A percentile compares a stretch with the other conserved stretches of the same genome.
Conservation (phyloP, 192 early-diverging fungal species). For the Spizellomyces punctatus region DNA sequence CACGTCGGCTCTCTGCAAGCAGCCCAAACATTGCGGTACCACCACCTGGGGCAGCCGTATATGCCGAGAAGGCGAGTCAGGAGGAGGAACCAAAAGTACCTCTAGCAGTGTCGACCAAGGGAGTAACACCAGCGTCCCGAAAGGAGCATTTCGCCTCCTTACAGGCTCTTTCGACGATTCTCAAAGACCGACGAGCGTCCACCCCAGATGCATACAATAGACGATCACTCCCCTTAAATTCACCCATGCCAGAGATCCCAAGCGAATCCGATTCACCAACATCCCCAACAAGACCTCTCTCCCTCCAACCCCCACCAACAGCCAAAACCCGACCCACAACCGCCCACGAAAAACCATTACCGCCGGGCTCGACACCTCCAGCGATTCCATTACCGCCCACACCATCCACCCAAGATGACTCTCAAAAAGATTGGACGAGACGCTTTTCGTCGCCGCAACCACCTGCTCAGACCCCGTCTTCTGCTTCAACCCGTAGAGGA, state of each 20-base stretch:
- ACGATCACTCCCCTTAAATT: too few species aligned
- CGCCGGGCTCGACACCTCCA: constrained; percentile 7
- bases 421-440: constrained; percentile 13
- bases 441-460: constrained; percentile 10
- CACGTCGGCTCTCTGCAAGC: background rate
- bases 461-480: background rate
- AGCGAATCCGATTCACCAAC: background rate
- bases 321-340: background rate
- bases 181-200: constrained; percentile 18
- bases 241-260: background rate
- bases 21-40: constrained; percentile 7
- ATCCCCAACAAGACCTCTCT: background rate
- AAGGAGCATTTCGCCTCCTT: background rate
- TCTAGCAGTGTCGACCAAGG: too few species aligned
- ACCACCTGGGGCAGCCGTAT: background rate
- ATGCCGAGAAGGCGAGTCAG: too few species aligned
- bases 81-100: too few species aligned
- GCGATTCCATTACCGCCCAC: constrained; percentile 14
- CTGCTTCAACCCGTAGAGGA: background rate
- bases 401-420: constrained; percentile 4
- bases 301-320: background rate
- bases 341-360: background rate
- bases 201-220: background rate
- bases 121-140: background rate
- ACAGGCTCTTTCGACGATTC: background rate